Evolutionary conservation across 148 eudicot species (phyloP).

Genomic region (Oxyria digyna): DNA sequence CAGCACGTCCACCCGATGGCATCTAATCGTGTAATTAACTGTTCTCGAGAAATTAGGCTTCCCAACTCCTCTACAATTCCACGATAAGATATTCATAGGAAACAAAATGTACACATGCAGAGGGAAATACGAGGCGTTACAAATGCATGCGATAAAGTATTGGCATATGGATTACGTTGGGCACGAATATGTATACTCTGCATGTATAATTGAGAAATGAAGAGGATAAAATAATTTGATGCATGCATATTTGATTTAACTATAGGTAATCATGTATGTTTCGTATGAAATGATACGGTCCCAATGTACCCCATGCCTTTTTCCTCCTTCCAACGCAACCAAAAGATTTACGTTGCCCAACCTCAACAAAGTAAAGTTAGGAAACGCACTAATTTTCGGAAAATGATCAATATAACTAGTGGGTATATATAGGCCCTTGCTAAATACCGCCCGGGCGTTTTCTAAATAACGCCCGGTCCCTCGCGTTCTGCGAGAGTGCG

Average conservation of each 20-base stretch:
- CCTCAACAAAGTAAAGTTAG: not conserved
- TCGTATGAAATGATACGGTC: not conserved
- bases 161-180: not conserved
- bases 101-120: too few relatives aligned
- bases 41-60: too few relatives aligned
- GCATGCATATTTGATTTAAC: not conserved
- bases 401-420: too few relatives aligned
- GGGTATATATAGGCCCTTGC: too few relatives aligned
- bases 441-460: too few relatives aligned
- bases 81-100: too few relatives aligned
- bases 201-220: not conserved
- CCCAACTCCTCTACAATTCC: too few relatives aligned
- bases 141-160: not conserved
- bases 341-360: slow-evolving; percentile 4
- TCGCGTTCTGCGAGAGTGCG: too few relatives aligned
- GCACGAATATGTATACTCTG: slow-evolving; percentile 1
- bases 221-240: not conserved
- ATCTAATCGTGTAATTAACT: too few relatives aligned
- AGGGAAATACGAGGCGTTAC: slow-evolving; percentile 2
- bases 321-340: not conserved
- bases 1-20: too few relatives aligned
- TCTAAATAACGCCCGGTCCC: too few relatives aligned
- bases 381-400: not conserved
- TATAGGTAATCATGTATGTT: not conserved
- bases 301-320: not conserved